Evolutionary conservation across 2,329 filamentous ascomycete species (phyloP).

Genomic region (Xylariaceae sp.): DNA sequence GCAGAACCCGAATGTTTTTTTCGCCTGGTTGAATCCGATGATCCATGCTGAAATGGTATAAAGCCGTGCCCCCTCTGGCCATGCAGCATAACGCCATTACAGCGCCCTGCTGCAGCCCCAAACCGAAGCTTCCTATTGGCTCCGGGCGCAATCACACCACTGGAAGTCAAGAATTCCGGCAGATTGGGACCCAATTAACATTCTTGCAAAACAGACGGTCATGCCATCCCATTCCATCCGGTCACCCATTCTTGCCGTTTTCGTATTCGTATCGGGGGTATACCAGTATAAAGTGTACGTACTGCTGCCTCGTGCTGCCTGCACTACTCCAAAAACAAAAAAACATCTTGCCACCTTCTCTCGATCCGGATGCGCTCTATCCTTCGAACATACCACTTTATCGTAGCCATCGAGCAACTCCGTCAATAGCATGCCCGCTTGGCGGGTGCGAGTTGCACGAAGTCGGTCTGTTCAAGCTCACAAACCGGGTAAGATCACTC

Average conservation of each 20-base stretch:
- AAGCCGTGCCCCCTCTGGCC: not conserved
- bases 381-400: not conserved
- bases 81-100: not conserved
- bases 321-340: not conserved
- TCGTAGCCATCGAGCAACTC: too few relatives aligned
- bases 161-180: constrained; percentile 11
- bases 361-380: not conserved
- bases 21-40: not conserved
- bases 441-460: too few relatives aligned
- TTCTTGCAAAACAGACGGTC: constrained; percentile 13
- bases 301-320: not conserved
- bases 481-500: too few relatives aligned
- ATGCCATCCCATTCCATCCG: not conserved
- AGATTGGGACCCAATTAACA: constrained; percentile 4
- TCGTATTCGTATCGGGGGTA: constrained; percentile 29
- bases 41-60: not conserved
- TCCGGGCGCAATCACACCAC: constrained; percentile 11
- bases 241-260: constrained; percentile 5
- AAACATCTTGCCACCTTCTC: not conserved
- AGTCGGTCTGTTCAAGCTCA: too few relatives aligned
- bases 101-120: not conserved
- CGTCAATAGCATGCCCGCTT: too few relatives aligned
- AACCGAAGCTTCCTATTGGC: constrained; percentile 14
- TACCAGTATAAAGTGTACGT: not conserved
- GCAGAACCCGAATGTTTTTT: not conserved